Conservation (phyloP, 2,329 filamentous ascomycete genomes). For the Aspergillus fumigatiaffinis region DNA sequence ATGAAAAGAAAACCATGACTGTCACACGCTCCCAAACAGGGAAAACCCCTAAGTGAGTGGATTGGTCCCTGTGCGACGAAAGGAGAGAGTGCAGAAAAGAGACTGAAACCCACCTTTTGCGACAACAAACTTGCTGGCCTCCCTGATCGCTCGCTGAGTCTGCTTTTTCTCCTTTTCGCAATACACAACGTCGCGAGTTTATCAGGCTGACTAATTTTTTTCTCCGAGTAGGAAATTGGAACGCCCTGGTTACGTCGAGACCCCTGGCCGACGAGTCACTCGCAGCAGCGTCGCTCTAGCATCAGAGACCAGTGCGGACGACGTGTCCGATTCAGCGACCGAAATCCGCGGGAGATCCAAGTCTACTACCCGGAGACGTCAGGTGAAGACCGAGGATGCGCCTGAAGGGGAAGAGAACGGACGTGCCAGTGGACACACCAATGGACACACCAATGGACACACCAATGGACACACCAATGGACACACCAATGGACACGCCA, state of each 20-base stretch:
- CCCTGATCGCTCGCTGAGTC: constrained; percentile 2
- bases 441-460: constrained; percentile 18
- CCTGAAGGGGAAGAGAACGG: constrained; percentile 24
- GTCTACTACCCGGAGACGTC: constrained; percentile 28
- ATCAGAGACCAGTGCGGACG: constrained; percentile 29
- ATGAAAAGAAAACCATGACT: constrained; percentile 36
- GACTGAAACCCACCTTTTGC: constrained; percentile 1
- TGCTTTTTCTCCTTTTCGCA: background rate
- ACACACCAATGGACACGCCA: constrained; percentile 15
- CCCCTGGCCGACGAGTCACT: constrained; percentile 44
- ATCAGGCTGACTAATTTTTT: constrained; percentile 1
- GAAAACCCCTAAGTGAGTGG: constrained; percentile 48
- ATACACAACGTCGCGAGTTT: background rate
- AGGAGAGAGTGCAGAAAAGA: background rate
- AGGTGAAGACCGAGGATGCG: constrained; percentile 25
- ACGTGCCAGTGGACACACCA: constrained; percentile 16
- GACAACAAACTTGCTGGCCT: constrained; percentile 3
- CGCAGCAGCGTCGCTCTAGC: constrained; percentile 39
- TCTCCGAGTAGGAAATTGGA: constrained; percentile 45
- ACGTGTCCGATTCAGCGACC: constrained; percentile 24
- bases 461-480: constrained; percentile 19
- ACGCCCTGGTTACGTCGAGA: constrained; percentile 51
- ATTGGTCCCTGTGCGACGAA: constrained; percentile 7
- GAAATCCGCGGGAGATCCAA: constrained; percentile 18
- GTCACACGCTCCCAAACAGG: constrained; percentile 50